Evolutionary conservation across 192 early-diverging fungal genomes (phyloP).

Genomic region (Phlyctochytrium planicorne): DNA sequence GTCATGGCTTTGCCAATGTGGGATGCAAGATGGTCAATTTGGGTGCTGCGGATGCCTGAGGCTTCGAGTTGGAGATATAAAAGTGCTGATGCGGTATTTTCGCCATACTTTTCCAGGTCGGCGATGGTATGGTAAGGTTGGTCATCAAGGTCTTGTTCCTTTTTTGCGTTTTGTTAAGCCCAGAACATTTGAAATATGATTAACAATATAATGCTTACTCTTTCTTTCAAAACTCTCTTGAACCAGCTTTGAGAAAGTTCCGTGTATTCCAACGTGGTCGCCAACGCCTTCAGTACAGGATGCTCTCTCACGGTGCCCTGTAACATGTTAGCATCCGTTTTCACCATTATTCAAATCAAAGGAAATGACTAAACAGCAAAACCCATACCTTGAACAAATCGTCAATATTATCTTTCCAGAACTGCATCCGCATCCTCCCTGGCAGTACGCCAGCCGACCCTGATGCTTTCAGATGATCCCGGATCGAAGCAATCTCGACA

Average conservation of each 20-base stretch:
- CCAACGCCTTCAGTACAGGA: slow-evolving; percentile 71
- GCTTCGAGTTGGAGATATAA: slow-evolving; percentile 89
- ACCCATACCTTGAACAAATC: slow-evolving; percentile 53
- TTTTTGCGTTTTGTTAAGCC: no score
- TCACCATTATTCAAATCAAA: neutral
- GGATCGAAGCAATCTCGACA: slow-evolving; percentile 78
- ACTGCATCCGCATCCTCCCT: slow-evolving; percentile 80
- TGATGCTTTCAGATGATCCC: slow-evolving; percentile 59
- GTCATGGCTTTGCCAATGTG: slow-evolving; percentile 91
- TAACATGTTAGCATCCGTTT: no score
- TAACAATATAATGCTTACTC: slow-evolving; percentile 36
- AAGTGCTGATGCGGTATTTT: slow-evolving; percentile 83
- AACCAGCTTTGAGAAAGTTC: slow-evolving; percentile 76
- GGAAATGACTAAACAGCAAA: neutral
- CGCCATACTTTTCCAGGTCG: slow-evolving; percentile 85
- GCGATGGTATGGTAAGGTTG: slow-evolving; percentile 67
- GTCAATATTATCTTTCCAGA: slow-evolving; percentile 84
- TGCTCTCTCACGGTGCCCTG: slow-evolving; percentile 37
- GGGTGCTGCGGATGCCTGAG: slow-evolving; percentile 73
- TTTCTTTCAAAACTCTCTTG: slow-evolving; percentile 71
- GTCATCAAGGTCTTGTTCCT: slow-evolving; percentile 57
- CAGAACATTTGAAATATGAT: neutral
- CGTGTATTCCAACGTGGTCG: slow-evolving; percentile 54
- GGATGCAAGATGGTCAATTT: slow-evolving; percentile 85
- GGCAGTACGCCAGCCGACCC: slow-evolving; percentile 53